Conservation (phyloP, 352 stramenopile species). For the Phytophthora hibernalis region DNA sequence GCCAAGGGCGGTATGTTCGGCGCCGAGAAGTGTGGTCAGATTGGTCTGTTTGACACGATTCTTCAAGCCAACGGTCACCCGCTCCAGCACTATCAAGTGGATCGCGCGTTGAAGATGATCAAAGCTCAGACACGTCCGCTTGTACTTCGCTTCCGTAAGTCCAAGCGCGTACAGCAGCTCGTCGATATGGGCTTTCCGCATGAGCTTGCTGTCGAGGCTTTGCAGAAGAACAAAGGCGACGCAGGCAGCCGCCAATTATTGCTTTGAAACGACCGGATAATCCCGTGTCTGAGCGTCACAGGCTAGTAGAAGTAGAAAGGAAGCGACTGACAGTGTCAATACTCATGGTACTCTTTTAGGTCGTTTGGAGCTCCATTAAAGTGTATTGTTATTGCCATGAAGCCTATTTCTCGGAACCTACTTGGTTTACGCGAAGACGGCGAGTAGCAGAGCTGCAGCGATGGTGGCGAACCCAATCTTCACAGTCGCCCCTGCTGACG, state of each 20-base stretch:
- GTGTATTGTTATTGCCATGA: constrained; percentile 12
- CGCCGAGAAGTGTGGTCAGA: constrained; percentile 80
- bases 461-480: constrained; percentile 22
- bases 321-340: background rate
- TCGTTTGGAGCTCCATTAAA: background rate
- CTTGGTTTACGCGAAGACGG: constrained; percentile 41
- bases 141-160: constrained; percentile 79
- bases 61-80: constrained; percentile 84
- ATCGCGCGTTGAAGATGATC: constrained; percentile 87
- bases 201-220: constrained; percentile 55
- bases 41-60: constrained; percentile 73
- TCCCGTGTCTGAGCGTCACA: background rate
- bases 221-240: constrained; percentile 61
- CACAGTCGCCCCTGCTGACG: constrained; percentile 17
- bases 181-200: constrained; percentile 78
- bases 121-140: constrained; percentile 81
- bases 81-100: constrained; percentile 83
- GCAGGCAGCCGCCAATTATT: constrained; percentile 70
- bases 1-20: constrained; percentile 72
- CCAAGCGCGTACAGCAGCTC: constrained; percentile 67
- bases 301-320: constrained; percentile 18
- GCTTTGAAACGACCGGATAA: constrained; percentile 55
- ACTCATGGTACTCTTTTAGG: background rate
- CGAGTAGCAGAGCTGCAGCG: constrained; percentile 21
- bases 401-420: background rate